phyloP scores from a whole-genome alignment of 75 land plant genomes.

The Selaginella moellendorffii region DNA sequence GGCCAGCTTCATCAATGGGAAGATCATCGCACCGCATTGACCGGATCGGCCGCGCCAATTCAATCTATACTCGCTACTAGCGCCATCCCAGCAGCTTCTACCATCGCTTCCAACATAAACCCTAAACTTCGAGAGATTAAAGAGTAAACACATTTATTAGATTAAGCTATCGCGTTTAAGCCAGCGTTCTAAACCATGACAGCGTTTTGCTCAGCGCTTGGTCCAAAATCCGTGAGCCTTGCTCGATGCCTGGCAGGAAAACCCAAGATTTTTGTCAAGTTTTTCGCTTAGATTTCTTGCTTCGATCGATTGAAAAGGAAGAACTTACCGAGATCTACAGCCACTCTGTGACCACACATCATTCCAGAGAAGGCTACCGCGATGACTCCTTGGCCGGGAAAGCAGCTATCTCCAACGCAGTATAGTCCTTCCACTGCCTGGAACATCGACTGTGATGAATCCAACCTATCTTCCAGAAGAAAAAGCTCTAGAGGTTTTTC shows the following conservation, averaged over 20 bases:
- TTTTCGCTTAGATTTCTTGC: neutral
- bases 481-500: too few species aligned
- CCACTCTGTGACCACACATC: conserved; percentile 98
- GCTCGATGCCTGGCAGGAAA: conserved; percentile 50
- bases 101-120: too few species aligned
- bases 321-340: conserved; percentile 81
- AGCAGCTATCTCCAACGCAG: conserved; percentile 99
- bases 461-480: too few species aligned
- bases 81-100: too few species aligned
- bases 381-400: conserved; percentile 98
- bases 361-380: conserved; percentile 95
- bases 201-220: conserved; percentile 48
- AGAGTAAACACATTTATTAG: too few species aligned
- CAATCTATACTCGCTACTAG: too few species aligned
- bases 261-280: neutral
- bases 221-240: conserved; percentile 50
- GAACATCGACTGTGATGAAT: conserved; percentile 11
- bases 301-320: neutral
- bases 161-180: too few species aligned
- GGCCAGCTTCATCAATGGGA: conserved; percentile 54
- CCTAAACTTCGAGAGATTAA: too few species aligned
- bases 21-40: conserved; percentile 45
- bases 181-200: conserved; percentile 75
- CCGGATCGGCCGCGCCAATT: too few species aligned
- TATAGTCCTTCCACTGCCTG: conserved; percentile 81